Evolutionary conservation across 176 grass and related monocot genomes (phyloP).

Genomic region (Zoysia japonica): DNA sequence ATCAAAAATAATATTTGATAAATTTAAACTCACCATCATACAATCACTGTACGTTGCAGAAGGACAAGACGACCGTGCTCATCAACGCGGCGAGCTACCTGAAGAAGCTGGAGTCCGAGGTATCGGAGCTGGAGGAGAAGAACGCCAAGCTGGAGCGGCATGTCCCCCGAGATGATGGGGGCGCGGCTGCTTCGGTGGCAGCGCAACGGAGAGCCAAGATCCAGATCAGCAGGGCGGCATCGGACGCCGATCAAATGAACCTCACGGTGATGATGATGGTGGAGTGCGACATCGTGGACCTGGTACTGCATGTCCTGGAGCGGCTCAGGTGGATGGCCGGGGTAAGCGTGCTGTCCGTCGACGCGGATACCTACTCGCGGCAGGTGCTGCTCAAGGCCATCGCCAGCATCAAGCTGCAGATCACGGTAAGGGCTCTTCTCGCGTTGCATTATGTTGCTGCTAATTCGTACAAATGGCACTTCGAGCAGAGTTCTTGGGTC

Average conservation of each 20-base stretch:
- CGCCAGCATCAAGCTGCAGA: slow-evolving; percentile 72
- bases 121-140: slow-evolving; percentile 81
- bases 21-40: not conserved
- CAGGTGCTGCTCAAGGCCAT: slow-evolving; percentile 63
- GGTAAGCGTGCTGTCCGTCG: slow-evolving; percentile 59
- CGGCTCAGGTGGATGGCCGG: slow-evolving; percentile 54
- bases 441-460: too few species aligned
- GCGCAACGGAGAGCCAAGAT: slow-evolving; percentile 50
- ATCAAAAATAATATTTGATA: not conserved
- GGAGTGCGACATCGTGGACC: slow-evolving; percentile 72
- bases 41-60: slow-evolving; percentile 30
- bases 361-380: slow-evolving; percentile 74
- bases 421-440: slow-evolving; percentile 41
- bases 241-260: slow-evolving; percentile 49
- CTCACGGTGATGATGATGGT: slow-evolving; percentile 70
- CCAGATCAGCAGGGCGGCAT: slow-evolving; percentile 40
- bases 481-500: too few species aligned
- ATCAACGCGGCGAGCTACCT: slow-evolving; percentile 66
- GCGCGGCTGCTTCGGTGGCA: not conserved
- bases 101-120: slow-evolving; percentile 60
- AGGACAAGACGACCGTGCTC: slow-evolving; percentile 92
- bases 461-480: too few species aligned
- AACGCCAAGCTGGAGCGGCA: slow-evolving; percentile 68
- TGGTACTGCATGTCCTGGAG: slow-evolving; percentile 75
- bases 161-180: slow-evolving; percentile 32